Evolutionary conservation across 2,329 filamentous ascomycete species (phyloP).

Genomic region (Neophaeococcomyces aloes): DNA sequence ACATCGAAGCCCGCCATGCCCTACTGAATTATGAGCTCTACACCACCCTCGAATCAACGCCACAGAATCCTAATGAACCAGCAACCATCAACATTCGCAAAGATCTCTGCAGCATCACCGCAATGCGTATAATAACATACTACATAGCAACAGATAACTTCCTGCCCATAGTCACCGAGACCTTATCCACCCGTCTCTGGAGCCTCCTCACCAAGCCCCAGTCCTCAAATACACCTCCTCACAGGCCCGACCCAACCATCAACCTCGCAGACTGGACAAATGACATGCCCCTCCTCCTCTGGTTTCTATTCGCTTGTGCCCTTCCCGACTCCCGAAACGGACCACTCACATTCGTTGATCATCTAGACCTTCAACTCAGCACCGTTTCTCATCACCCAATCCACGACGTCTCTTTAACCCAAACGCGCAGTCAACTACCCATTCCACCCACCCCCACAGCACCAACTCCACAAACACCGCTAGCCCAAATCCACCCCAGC

Average conservation of each 20-base stretch:
- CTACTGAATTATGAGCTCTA: neutral
- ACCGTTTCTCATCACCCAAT: too few species aligned
- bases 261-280: constrained; percentile 2
- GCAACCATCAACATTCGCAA: neutral
- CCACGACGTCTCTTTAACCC: too few species aligned
- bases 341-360: too few species aligned
- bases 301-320: constrained; percentile 3
- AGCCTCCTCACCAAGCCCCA: neutral
- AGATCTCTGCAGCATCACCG: neutral
- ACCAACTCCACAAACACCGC: too few species aligned
- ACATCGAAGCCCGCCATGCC: constrained; percentile 4
- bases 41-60: too few species aligned
- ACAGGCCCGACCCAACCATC: neutral
- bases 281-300: constrained; percentile 2
- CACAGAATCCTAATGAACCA: too few species aligned
- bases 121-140: constrained; percentile 2
- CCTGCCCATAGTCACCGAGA: constrained; percentile 1
- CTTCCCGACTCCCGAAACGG: neutral
- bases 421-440: too few species aligned
- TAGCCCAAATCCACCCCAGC: too few species aligned
- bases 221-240: neutral
- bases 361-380: too few species aligned
- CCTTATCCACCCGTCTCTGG: neutral
- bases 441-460: too few species aligned
- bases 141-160: constrained; percentile 2